Evolutionary conservation across 768 basidiomycete species (phyloP).

Genomic region (Gelatoporia subvermispora): DNA sequence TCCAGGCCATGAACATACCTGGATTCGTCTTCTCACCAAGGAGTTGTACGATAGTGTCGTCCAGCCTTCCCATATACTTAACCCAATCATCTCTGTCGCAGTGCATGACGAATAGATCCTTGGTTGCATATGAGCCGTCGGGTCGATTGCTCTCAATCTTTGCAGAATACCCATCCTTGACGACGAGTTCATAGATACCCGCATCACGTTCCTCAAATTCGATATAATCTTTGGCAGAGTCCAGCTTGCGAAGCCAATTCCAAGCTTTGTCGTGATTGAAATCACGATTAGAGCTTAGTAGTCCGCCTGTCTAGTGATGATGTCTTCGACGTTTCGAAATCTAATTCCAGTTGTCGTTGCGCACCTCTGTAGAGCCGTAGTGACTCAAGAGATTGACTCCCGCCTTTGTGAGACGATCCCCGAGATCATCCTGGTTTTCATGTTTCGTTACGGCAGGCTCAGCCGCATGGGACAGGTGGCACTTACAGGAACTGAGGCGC

Average conservation of each 20-base stretch:
- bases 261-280: constrained; percentile 48
- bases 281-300: constrained; percentile 45
- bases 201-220: constrained; percentile 38
- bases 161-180: constrained; percentile 47
- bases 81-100: constrained; percentile 33
- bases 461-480: not conserved
- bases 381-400: constrained; percentile 46
- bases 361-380: constrained; percentile 43
- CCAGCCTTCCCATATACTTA: constrained; percentile 50
- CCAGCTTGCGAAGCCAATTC: constrained; percentile 43
- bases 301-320: constrained; percentile 28
- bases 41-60: constrained; percentile 46
- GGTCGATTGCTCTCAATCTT: constrained; percentile 40
- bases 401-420: constrained; percentile 41
- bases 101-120: constrained; percentile 49
- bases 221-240: constrained; percentile 25
- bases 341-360: not conserved
- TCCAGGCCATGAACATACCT: constrained; percentile 17
- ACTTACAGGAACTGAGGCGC: constrained; percentile 42
- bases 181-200: constrained; percentile 42
- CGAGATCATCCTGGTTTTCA: constrained; percentile 37
- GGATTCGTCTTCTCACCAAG: constrained; percentile 55
- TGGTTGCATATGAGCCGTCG: constrained; percentile 51
- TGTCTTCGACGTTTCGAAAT: constrained; percentile 1
- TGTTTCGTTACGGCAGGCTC: not conserved